Evolutionary conservation across 2,329 filamentous ascomycete species (phyloP), one percentile per base, ranked within the genome.

Genomic region (Pseudogymnoascus sp.): DNA sequence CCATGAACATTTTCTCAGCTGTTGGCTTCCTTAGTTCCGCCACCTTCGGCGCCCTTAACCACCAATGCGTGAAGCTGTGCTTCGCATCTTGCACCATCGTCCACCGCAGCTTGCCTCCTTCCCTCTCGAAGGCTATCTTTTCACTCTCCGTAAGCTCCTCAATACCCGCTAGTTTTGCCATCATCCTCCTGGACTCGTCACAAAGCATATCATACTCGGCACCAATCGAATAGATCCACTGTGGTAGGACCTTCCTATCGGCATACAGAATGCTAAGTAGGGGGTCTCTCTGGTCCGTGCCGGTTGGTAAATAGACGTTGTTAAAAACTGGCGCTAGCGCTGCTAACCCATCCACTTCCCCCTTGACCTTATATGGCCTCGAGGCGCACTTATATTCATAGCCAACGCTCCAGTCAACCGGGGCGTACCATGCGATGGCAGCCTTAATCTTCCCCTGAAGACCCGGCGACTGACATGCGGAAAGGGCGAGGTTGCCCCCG

Each of bases 401-500:
- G 1, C 68, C 50, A 11, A 76, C 66, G 4, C 72, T 72, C 21
- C 77, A 76, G 67, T 82, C 79, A 5, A 77, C 70, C 2, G 76
- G 70, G 1, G 80, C 77, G 65, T 80, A 83, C 47, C 80, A 72
- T 2, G 77, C 72, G 6, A 81, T 68, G 0, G 76, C 73, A 0
- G 76, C 80, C 4, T 70, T 67, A 11, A 78, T 64, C 56, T 62
- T 68, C 13, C 61, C 64, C 37, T 66, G 64, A 35, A 82, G 66
- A 13, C 66, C 69, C 0, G 74, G 73, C 8, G 78, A 67, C 66
- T 81, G 79, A 13, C 74, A 68, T 0, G 75, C 76, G 6, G 74
- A 70, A 0, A 83, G 71, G 0, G 76, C 68, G 0, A 84, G 72
- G 67, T 81, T 82, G 1, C 76, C 82, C 26, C 82, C 81, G 0